These are phyloP conservation scores for Danielozyma ontarioensis DNA, from an alignment of 805 yeast genomes.

Conservation along the genomic window DNA sequence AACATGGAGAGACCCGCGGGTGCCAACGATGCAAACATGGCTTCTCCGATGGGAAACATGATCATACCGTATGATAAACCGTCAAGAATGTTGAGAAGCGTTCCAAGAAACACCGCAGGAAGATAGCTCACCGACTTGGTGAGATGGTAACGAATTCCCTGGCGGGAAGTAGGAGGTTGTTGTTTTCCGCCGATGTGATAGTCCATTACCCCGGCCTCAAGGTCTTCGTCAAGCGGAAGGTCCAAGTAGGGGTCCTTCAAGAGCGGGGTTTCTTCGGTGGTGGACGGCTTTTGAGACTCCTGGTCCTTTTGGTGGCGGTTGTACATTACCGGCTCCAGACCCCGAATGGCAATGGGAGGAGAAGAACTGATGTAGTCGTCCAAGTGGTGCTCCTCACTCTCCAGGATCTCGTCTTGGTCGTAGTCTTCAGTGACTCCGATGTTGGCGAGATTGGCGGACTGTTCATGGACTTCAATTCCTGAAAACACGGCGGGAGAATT, in stretches of 20 bases:
- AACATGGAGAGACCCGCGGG: conserved; percentile 93
- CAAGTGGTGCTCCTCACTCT: conserved; percentile 11
- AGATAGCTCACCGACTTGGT: conserved; percentile 42
- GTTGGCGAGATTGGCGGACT: conserved; percentile 51
- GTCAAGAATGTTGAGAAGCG: conserved; percentile 80
- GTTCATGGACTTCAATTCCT: conserved; percentile 48
- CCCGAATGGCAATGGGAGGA: conserved; percentile 18
- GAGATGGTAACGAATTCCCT: conserved; percentile 7
- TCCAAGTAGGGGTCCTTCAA: background rate
- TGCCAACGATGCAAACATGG: conserved; percentile 71
- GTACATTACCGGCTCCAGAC: conserved; percentile 2
- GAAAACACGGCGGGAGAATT: conserved; percentile 43
- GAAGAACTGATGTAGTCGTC: conserved; percentile 10
- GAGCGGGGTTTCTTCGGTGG: background rate
- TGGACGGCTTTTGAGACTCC: background rate
- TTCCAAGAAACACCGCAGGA: conserved; percentile 85
- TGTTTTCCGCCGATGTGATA: background rate
- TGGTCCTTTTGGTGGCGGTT: conserved; percentile 1
- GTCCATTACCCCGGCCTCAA: conserved; percentile 2
- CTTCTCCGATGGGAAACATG: conserved; percentile 85
- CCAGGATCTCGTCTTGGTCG: conserved; percentile 2
- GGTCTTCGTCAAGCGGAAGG: too few species aligned
- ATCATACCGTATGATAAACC: conserved; percentile 97
- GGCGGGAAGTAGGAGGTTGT: conserved; percentile 4
- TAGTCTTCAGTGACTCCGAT: conserved; percentile 46